Evolutionary conservation across 2,329 filamentous ascomycete genomes (phyloP).

Genomic region (Hymenotorrendiella dingleyae): DNA sequence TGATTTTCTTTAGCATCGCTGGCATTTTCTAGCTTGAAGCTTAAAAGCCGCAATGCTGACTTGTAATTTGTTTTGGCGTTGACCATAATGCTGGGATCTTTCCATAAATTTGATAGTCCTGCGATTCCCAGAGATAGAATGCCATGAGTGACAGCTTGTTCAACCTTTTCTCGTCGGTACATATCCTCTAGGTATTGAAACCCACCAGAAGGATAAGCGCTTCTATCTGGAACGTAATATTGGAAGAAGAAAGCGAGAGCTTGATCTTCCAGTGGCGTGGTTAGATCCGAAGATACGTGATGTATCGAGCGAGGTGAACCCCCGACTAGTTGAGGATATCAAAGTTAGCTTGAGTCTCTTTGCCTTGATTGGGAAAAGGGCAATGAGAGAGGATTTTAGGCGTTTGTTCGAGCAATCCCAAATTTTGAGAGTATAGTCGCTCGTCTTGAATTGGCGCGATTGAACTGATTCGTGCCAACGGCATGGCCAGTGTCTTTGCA

Average conservation of each 20-base stretch:
- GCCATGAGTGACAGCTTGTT: slow-evolving; percentile 25
- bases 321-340: too few species aligned
- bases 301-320: neutral
- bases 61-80: slow-evolving; percentile 17
- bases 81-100: slow-evolving; percentile 14
- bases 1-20: slow-evolving; percentile 23
- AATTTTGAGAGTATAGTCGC: too few species aligned
- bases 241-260: slow-evolving; percentile 25
- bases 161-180: slow-evolving; percentile 39
- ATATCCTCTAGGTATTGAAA: slow-evolving; percentile 23
- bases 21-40: slow-evolving; percentile 12
- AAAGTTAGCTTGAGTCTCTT: too few species aligned
- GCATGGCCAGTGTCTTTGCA: too few species aligned
- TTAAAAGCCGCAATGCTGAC: slow-evolving; percentile 16
- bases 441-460: too few species aligned
- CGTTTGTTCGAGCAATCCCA: too few species aligned
- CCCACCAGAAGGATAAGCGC: slow-evolving; percentile 11
- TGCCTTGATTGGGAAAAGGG: too few species aligned
- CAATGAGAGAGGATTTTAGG: too few species aligned
- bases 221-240: slow-evolving; percentile 22
- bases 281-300: neutral
- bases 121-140: slow-evolving; percentile 21
- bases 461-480: too few species aligned
- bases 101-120: slow-evolving; percentile 21
- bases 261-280: slow-evolving; percentile 18